Evolutionary conservation across 1,284 basidiomycete species (phyloP).

Genomic region (Rhizopogon hawkerae): DNA sequence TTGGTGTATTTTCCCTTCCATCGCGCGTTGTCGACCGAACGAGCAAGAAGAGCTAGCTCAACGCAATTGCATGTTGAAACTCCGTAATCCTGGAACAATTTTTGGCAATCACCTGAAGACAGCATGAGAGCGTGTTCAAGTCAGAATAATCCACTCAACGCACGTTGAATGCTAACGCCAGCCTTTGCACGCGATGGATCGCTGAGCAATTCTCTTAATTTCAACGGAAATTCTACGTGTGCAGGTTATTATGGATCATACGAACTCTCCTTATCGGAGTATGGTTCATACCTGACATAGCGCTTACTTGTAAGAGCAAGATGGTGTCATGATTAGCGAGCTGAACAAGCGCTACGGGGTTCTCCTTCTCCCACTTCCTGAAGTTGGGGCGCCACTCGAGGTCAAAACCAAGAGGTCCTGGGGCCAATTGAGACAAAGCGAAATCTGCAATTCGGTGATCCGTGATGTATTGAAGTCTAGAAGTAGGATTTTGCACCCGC

Average conservation of each 20-base stretch:
- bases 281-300: constrained; percentile 45
- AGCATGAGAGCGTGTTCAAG: neutral
- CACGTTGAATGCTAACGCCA: constrained; percentile 64
- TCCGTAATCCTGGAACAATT: constrained; percentile 47
- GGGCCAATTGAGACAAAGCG: constrained; percentile 15
- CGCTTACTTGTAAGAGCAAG: constrained; percentile 54
- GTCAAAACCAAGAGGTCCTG: constrained; percentile 54
- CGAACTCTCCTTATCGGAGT: neutral
- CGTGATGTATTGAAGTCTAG: constrained; percentile 19
- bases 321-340: constrained; percentile 47
- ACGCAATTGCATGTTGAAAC: constrained; percentile 50
- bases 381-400: constrained; percentile 65
- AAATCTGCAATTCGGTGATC: constrained; percentile 18
- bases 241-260: constrained; percentile 6
- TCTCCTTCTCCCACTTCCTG: constrained; percentile 41
- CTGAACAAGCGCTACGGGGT: constrained; percentile 64
- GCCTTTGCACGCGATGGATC: constrained; percentile 47
- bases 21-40: constrained; percentile 53
- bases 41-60: constrained; percentile 60
- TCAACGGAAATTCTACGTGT: constrained; percentile 44
- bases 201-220: constrained; percentile 42
- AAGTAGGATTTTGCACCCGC: constrained; percentile 7
- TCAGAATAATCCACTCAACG: constrained; percentile 15
- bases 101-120: constrained; percentile 51
- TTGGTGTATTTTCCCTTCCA: constrained; percentile 59